These are phyloP conservation scores for Karstenula rhodostoma DNA, from an alignment of 2,329 filamentous ascomycete genomes.

Conservation along the genomic window DNA sequence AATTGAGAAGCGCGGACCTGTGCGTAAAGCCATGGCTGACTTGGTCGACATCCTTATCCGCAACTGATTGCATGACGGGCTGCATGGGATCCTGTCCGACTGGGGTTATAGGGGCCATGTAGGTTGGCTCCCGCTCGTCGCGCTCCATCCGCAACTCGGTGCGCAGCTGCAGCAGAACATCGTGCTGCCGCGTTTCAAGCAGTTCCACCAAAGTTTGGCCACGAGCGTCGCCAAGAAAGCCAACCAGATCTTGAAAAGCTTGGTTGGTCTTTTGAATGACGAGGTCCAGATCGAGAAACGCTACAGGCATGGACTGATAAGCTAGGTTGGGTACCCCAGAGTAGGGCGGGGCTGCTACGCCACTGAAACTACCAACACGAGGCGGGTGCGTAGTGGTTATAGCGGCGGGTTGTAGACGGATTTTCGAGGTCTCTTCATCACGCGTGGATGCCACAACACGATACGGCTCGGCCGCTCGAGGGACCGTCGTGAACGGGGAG, in stretches of 20 bases:
- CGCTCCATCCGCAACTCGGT: slow-evolving; percentile 57
- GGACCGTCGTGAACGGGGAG: slow-evolving; percentile 28
- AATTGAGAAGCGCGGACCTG: slow-evolving; percentile 51
- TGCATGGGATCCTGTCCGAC: slow-evolving; percentile 54
- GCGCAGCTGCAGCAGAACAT: slow-evolving; percentile 55
- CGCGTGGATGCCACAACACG: slow-evolving; percentile 29
- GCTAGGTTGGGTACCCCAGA: slow-evolving; percentile 32
- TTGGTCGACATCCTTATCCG: slow-evolving; percentile 54
- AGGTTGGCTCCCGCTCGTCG: slow-evolving; percentile 57
- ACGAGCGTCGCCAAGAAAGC: slow-evolving; percentile 47
- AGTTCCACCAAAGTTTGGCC: slow-evolving; percentile 55
- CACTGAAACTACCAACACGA: slow-evolving; percentile 30
- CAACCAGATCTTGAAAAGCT: slow-evolving; percentile 54
- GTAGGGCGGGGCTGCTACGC: slow-evolving; percentile 30
- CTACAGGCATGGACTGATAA: slow-evolving; percentile 45
- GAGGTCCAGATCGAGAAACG: slow-evolving; percentile 58
- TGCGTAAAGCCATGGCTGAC: slow-evolving; percentile 55
- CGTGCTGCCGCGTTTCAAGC: slow-evolving; percentile 51
- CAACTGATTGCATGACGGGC: slow-evolving; percentile 49
- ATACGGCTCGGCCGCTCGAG: slow-evolving; percentile 35
- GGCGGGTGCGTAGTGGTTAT: slow-evolving; percentile 25
- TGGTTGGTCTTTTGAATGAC: slow-evolving; percentile 56
- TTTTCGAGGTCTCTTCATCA: slow-evolving; percentile 28
- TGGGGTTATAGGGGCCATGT: slow-evolving; percentile 59
- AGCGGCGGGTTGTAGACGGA: slow-evolving; percentile 23